These are phyloP conservation scores for Tolypocladium endophyticum DNA, from an alignment of 2,329 filamentous ascomycete genomes.

Conservation along the genomic window DNA sequence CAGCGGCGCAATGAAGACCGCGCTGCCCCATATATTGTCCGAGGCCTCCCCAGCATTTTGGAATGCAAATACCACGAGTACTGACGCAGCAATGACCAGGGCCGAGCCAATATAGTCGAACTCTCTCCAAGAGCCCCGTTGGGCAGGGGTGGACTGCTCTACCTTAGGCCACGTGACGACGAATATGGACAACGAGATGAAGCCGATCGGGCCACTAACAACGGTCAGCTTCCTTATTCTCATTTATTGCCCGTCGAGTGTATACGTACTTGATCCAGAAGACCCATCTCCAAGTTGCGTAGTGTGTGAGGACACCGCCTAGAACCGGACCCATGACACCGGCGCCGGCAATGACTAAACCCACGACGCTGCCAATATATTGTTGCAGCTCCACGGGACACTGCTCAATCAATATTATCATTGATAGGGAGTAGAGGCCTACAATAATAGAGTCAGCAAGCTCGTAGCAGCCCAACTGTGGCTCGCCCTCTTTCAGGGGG, in stretches of 20 bases:
- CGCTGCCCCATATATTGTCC: conserved; percentile 30
- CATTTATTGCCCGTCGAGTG: neutral
- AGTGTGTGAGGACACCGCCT: conserved; percentile 39
- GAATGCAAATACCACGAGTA: conserved; percentile 47
- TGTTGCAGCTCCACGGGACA: conserved; percentile 28
- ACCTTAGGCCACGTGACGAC: conserved; percentile 37
- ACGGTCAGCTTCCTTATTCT: neutral
- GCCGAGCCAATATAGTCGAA: conserved; percentile 43
- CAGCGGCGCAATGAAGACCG: conserved; percentile 20
- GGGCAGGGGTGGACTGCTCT: conserved; percentile 24
- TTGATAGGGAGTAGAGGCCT: conserved; percentile 45
- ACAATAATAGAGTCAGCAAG: neutral
- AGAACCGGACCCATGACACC: conserved; percentile 42
- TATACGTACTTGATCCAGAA: conserved; percentile 46
- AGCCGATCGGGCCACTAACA: conserved; percentile 39
- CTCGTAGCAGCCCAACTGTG: neutral
- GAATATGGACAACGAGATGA: conserved; percentile 34
- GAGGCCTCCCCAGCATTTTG: conserved; percentile 34
- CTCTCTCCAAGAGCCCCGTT: conserved; percentile 33
- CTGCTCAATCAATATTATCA: conserved; percentile 44
- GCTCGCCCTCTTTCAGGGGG: neutral
- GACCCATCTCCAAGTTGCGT: conserved; percentile 41
- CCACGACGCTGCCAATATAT: conserved; percentile 35
- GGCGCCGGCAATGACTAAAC: conserved; percentile 34
- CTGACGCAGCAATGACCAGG: conserved; percentile 41